A percentile compares a stretch with the other conserved stretches of the same genome.
Conservation (phyloP, 768 basidiomycete genomes). For the Phanerochaete carnosa region DNA sequence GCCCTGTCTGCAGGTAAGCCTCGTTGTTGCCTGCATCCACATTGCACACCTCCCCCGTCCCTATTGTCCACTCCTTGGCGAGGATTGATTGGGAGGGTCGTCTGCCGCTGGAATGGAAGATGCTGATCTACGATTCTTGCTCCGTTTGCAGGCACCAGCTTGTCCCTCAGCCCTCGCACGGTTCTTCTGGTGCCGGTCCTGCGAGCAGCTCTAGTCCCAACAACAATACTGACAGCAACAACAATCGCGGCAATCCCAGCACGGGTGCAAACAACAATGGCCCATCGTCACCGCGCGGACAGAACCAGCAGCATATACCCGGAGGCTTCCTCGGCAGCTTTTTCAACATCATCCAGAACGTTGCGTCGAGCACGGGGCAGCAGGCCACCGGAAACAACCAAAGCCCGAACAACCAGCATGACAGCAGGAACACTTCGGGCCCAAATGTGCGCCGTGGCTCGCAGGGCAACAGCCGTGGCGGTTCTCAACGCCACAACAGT, state of each 20-base stretch:
- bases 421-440: background rate
- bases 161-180: slow-evolving; percentile 57
- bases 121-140: slow-evolving; percentile 6
- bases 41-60: no score
- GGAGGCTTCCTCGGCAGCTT: slow-evolving; percentile 7
- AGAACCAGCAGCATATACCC: background rate
- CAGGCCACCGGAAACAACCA: background rate
- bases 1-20: slow-evolving; percentile 90
- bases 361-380: background rate
- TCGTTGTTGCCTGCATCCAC: background rate
- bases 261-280: background rate
- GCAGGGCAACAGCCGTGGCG: background rate
- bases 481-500: background rate
- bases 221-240: background rate
- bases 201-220: slow-evolving; percentile 4
- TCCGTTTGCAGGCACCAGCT: slow-evolving; percentile 50
- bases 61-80: no score
- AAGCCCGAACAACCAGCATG: background rate
- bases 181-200: slow-evolving; percentile 16
- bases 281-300: background rate
- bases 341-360: slow-evolving; percentile 2
- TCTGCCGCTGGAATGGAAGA: background rate
- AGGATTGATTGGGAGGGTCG: background rate
- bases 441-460: background rate
- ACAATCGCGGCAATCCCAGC: background rate